Conservation (phyloP, 2,329 filamentous ascomycete species). For the Colletotrichum magnum region DNA sequence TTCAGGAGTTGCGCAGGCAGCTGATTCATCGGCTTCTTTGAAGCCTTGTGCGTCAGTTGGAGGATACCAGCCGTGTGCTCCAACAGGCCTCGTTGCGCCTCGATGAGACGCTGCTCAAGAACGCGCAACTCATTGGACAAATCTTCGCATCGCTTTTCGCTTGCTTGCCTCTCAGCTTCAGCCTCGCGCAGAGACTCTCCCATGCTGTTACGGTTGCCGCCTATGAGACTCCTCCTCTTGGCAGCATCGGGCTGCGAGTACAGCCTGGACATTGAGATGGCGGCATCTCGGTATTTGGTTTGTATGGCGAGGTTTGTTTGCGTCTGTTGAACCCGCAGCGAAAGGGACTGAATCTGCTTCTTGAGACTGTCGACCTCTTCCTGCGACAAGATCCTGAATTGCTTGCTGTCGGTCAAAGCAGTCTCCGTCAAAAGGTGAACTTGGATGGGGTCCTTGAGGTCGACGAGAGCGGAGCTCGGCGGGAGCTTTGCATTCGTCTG, state of each 20-base stretch:
- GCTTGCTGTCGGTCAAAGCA: slow-evolving; percentile 88
- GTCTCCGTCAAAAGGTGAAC: slow-evolving; percentile 95
- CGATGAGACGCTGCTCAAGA: slow-evolving; percentile 82
- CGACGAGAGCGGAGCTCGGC: slow-evolving; percentile 70
- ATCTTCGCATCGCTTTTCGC: slow-evolving; percentile 87
- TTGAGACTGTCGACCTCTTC: slow-evolving; percentile 94
- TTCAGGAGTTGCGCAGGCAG: slow-evolving; percentile 55
- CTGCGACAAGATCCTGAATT: slow-evolving; percentile 88
- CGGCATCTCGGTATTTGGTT: slow-evolving; percentile 94
- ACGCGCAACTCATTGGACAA: slow-evolving; percentile 84
- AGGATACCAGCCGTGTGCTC: slow-evolving; percentile 94
- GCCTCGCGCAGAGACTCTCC: slow-evolving; percentile 70
- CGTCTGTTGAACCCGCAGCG: slow-evolving; percentile 84
- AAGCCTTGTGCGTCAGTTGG: slow-evolving; percentile 86
- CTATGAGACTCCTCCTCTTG: slow-evolving; percentile 64
- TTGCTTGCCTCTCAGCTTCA: slow-evolving; percentile 81
- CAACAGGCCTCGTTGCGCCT: slow-evolving; percentile 81
- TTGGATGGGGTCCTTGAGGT: slow-evolving; percentile 81
- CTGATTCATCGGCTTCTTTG: slow-evolving; percentile 66
- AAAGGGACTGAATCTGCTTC: slow-evolving; percentile 82
- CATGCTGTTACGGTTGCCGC: slow-evolving; percentile 63
- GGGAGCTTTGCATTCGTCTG: slow-evolving; percentile 67
- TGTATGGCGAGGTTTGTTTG: slow-evolving; percentile 89
- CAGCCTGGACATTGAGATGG: slow-evolving; percentile 86
- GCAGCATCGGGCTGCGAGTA: slow-evolving; percentile 72